Base-by-base conservation (phyloP, 257 asterid species). In the Solanum tarijense region DNA sequence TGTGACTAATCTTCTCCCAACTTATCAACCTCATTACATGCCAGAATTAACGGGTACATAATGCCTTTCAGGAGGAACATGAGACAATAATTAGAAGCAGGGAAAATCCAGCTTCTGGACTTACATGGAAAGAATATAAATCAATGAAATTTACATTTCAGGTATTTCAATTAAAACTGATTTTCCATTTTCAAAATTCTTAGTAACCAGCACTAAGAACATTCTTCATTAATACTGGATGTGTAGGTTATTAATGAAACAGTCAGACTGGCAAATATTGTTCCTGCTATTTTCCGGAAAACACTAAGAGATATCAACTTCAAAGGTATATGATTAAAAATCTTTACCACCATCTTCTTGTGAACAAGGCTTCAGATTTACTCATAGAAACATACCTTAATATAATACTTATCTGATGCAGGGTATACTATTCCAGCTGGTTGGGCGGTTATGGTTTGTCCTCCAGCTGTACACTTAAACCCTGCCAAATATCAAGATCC, bases 391-490 rank as follows among this genome's bases (percentile, higher is more conserved):
- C 87, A 81, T 68, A 79, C 43, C 71, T 90, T 88, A 62, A 74
- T 23, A 75, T 25, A 39, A 76, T 68, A 69, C 41, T 83, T 85
- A 85, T 66, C 55, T 88, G 90, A 85, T 92, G 93, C 96, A 96
- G 99, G 91, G 76, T 90, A 95, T 86, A 96, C 96, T 48, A 96
- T 95, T 91, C 99, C 99, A 68, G 94, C 96, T 90, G 98, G 98
- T 85, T 96, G 99, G 98, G 96, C 97, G 7, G 91, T 96, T 74
- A 94, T 96, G 98, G 96, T 94, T 72, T 96, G 98, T 88, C 99
- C 98, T 89, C 98, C 99, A 27, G 99, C 99, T 5, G 99, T 95
- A 68, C 99, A 96, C 89, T 88, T 94, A 39, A 93, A 96, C 88
- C 96, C 99, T 32, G 86, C 89, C 88, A 94, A 85, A 93, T 95